Conservation (phyloP, 139 green algal species). For the Astrephomene gubernaculifera region DNA sequence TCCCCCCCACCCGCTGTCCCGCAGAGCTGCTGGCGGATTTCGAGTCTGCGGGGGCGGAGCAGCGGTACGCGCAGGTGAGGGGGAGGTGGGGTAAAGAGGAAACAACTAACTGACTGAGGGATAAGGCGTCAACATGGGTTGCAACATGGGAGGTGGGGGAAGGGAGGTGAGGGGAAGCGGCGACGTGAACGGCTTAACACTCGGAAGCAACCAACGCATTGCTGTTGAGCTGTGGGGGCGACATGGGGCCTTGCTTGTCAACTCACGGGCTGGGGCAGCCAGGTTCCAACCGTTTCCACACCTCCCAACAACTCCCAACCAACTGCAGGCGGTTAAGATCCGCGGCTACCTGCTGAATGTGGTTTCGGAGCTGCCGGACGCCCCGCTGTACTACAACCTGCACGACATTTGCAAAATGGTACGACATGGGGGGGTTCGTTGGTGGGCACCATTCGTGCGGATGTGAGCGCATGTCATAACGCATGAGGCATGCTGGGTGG, state of each 20-base stretch:
- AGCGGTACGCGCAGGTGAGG: slow-evolving; percentile 4
- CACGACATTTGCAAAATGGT: slow-evolving; percentile 48
- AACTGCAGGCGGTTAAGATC: slow-evolving; percentile 74
- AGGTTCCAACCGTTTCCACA: background rate
- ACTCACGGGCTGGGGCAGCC: too few species aligned
- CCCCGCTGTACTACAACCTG: slow-evolving; percentile 75
- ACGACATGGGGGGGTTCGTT: too few species aligned
- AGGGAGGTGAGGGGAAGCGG: background rate
- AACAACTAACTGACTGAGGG: too few species aligned
- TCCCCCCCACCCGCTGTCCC: background rate
- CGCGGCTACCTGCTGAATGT: slow-evolving; percentile 81
- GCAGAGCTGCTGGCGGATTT: slow-evolving; percentile 37
- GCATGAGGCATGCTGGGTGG: too few species aligned
- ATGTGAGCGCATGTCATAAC: too few species aligned
- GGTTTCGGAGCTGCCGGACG: slow-evolving; percentile 86
- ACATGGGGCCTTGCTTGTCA: too few species aligned
- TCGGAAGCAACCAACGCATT: too few species aligned
- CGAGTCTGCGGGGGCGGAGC: background rate
- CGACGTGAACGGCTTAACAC: too few species aligned
- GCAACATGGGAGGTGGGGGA: too few species aligned
- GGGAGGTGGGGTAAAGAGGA: background rate
- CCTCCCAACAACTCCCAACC: slow-evolving; percentile 1
- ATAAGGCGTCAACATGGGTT: too few species aligned
- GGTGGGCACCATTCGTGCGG: too few species aligned
- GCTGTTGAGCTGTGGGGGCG: too few species aligned